These are phyloP conservation scores for Colletotrichum aenigma DNA, from an alignment of 2,329 filamentous ascomycete species.

Conservation along the genomic window DNA sequence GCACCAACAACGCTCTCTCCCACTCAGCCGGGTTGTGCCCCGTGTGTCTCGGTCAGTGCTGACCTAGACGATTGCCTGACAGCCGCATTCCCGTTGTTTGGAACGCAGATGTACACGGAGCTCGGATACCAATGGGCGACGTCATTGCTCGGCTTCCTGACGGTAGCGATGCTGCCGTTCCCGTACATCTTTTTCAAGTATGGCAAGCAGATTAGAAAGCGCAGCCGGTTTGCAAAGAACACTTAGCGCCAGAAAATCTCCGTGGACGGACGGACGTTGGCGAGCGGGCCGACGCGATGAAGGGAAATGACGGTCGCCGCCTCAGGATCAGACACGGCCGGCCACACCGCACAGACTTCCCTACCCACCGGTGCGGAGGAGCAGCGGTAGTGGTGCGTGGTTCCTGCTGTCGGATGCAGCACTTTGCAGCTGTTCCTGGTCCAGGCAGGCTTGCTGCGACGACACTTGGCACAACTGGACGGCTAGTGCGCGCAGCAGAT, in stretches of 20 bases:
- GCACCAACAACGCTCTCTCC: constrained; percentile 8
- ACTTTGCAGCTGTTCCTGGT: neutral
- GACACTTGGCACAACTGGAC: constrained; percentile 4
- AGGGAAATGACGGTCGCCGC: neutral
- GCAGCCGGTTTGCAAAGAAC: constrained; percentile 55
- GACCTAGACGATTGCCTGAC: neutral
- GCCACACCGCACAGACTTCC: constrained; percentile 10
- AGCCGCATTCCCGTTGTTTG: constrained; percentile 80
- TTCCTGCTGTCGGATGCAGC: neutral
- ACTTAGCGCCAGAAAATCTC: neutral
- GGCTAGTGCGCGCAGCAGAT: neutral
- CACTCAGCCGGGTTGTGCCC: constrained; percentile 23
- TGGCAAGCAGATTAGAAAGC: constrained; percentile 60
- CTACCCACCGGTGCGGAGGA: neutral
- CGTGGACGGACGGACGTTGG: neutral
- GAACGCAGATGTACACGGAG: constrained; percentile 71
- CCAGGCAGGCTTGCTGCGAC: neutral
- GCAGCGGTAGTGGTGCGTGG: neutral
- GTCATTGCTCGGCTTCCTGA: constrained; percentile 64
- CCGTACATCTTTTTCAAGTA: constrained; percentile 67
- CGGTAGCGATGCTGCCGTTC: constrained; percentile 66
- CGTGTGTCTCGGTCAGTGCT: constrained; percentile 5
- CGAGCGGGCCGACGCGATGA: neutral
- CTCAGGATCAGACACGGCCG: neutral
- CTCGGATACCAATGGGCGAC: constrained; percentile 76